Conservation (phyloP, 2,329 filamentous ascomycete species). For the Xylariaceae sp. region DNA sequence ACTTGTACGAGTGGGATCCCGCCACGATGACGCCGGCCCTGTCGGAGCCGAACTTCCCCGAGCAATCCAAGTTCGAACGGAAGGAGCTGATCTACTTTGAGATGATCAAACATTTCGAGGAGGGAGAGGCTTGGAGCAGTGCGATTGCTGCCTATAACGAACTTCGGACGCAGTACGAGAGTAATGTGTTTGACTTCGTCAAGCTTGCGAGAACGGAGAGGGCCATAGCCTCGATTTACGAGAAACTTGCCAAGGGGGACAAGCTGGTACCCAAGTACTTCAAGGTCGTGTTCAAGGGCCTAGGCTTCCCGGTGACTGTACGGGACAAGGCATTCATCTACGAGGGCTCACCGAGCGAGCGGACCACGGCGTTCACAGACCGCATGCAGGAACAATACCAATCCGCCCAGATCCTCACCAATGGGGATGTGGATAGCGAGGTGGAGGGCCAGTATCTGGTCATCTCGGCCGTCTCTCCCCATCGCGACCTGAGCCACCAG, state of each 20-base stretch:
- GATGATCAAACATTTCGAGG: slow-evolving; percentile 92
- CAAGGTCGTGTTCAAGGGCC: slow-evolving; percentile 80
- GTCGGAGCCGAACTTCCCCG: slow-evolving; percentile 68
- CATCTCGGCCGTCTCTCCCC: slow-evolving; percentile 72
- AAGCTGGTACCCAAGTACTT: slow-evolving; percentile 80
- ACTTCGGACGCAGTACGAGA: slow-evolving; percentile 85
- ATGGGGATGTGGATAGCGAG: slow-evolving; percentile 64
- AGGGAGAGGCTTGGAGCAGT: slow-evolving; percentile 89
- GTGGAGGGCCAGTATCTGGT: slow-evolving; percentile 88
- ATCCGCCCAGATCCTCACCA: slow-evolving; percentile 71
- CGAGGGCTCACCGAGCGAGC: slow-evolving; percentile 72
- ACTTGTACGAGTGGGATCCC: slow-evolving; percentile 88
- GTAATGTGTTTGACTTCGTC: slow-evolving; percentile 81
- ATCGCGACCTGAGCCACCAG: slow-evolving; percentile 75
- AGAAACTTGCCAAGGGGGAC: slow-evolving; percentile 77
- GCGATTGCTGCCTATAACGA: slow-evolving; percentile 86
- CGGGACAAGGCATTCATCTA: slow-evolving; percentile 92
- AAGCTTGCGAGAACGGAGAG: slow-evolving; percentile 86
- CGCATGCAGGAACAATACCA: slow-evolving; percentile 90
- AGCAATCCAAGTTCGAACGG: slow-evolving; percentile 83
- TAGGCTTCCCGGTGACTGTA: slow-evolving; percentile 76
- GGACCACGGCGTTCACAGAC: slow-evolving; percentile 77
- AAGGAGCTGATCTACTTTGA: slow-evolving; percentile 90
- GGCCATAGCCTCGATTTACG: slow-evolving; percentile 88
- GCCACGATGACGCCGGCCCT: slow-evolving; percentile 60